Percentiles rank a stretch among this genome's conserved stretches.
Conservation (phyloP, 495 filamentous ascomycete genomes). For the Penicillium arizonense region DNA sequence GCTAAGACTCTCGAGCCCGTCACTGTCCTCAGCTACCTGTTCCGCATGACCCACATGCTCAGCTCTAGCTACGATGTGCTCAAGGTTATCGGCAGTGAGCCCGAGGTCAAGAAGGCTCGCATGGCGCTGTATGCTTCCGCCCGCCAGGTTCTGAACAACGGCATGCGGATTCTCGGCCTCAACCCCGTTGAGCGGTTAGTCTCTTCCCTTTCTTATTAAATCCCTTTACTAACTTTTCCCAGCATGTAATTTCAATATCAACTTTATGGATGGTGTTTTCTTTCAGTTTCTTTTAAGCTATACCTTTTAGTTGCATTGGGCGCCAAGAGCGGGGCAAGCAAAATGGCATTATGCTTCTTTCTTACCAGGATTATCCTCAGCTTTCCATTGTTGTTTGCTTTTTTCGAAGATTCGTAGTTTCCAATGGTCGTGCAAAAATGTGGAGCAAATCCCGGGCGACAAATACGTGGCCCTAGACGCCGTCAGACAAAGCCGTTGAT, state of each 20-base stretch:
- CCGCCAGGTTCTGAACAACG: conserved; percentile 74
- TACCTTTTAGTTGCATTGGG: conserved; percentile 21
- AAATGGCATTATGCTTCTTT: conserved; percentile 11
- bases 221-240: conserved; percentile 2
- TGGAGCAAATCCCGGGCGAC: neutral
- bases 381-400: neutral
- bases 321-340: conserved; percentile 18
- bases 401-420: neutral
- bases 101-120: conserved; percentile 69
- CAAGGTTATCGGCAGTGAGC: conserved; percentile 71
- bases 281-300: conserved; percentile 1
- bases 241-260: conserved; percentile 22
- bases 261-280: neutral
- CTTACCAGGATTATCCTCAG: neutral
- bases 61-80: conserved; percentile 83
- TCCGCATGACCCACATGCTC: conserved; percentile 82
- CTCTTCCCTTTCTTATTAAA: neutral
- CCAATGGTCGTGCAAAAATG: neutral
- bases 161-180: conserved; percentile 79
- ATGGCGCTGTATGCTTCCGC: conserved; percentile 82
- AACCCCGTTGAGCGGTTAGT: conserved; percentile 67
- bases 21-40: conserved; percentile 76
- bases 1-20: conserved; percentile 63
- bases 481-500: too few species aligned
- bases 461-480: too few species aligned